phyloP scores from a whole-genome alignment of 2,329 filamentous ascomycete genomes.

The Aspergillus ustus region DNA sequence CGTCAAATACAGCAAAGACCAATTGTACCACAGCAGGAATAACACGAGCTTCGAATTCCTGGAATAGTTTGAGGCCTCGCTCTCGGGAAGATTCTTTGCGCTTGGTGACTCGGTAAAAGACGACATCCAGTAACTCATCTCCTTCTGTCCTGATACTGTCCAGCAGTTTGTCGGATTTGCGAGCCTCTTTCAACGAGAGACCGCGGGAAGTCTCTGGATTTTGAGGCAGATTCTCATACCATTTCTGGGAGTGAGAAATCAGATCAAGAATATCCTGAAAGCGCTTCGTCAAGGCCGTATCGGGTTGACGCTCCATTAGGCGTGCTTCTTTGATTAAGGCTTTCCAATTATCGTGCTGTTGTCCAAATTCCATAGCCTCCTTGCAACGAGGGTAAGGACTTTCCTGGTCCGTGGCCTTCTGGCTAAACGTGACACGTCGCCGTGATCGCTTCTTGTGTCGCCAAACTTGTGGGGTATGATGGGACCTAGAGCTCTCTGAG shows the following conservation, averaged over 20 bases:
- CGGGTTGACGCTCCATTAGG: slow-evolving; percentile 4
- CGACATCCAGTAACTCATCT: slow-evolving; percentile 19
- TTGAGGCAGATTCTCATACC: slow-evolving; percentile 12
- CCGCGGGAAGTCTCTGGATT: not conserved
- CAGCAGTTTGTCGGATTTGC: slow-evolving; percentile 10
- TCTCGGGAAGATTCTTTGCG: not conserved
- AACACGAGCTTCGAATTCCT: slow-evolving; percentile 26
- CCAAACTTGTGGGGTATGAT: not conserved
- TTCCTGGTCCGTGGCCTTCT: not conserved
- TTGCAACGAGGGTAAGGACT: slow-evolving; percentile 21
- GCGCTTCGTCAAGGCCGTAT: not conserved
- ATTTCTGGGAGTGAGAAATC: slow-evolving; percentile 1
- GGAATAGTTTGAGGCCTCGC: slow-evolving; percentile 19
- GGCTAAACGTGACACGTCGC: not conserved
- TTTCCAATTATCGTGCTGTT: slow-evolving; percentile 30
- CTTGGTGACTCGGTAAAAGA: slow-evolving; percentile 11
- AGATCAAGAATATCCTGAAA: slow-evolving; percentile 14
- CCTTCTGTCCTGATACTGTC: slow-evolving; percentile 20
- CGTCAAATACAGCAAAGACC: slow-evolving; percentile 25
- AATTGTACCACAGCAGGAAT: slow-evolving; percentile 26
- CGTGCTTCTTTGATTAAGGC: slow-evolving; percentile 17
- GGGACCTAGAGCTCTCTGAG: not conserved
- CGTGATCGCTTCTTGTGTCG: not conserved
- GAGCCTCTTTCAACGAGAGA: not conserved
- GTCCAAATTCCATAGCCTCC: slow-evolving; percentile 24